Conservation (phyloP, 2,329 filamentous ascomycete species). For the Scytalidium sp. region DNA sequence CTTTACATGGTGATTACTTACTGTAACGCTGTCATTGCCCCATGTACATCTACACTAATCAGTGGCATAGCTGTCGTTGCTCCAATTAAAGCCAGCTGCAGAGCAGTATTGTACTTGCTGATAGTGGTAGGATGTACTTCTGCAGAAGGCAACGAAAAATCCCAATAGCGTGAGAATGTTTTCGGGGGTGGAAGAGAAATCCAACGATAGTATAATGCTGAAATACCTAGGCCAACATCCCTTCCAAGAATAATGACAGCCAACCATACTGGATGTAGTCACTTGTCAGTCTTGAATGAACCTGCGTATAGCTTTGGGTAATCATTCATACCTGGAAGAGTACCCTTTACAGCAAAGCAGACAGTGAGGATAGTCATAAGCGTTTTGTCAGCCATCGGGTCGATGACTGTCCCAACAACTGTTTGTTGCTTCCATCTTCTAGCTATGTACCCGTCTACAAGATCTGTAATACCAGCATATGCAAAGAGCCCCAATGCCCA, state of each 20-base stretch:
- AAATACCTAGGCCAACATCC: slow-evolving; percentile 77
- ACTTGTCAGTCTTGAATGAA: neutral
- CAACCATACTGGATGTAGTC: slow-evolving; percentile 63
- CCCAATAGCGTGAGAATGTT: slow-evolving; percentile 91
- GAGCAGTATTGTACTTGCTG: slow-evolving; percentile 89
- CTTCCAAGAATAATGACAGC: slow-evolving; percentile 87
- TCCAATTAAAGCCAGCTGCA: slow-evolving; percentile 85
- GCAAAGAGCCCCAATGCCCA: slow-evolving; percentile 83
- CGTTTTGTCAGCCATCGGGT: slow-evolving; percentile 94
- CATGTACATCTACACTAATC: slow-evolving; percentile 54
- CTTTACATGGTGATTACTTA: slow-evolving; percentile 38
- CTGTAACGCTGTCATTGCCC: slow-evolving; percentile 60
- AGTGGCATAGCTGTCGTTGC: slow-evolving; percentile 79
- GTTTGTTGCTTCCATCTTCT: slow-evolving; percentile 84
- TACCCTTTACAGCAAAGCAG: slow-evolving; percentile 78
- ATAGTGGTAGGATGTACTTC: slow-evolving; percentile 82
- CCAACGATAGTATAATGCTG: slow-evolving; percentile 94
- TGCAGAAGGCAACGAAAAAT: slow-evolving; percentile 86
- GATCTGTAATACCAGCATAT: slow-evolving; percentile 87
- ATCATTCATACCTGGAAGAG: slow-evolving; percentile 66
- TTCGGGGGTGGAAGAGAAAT: slow-evolving; percentile 92
- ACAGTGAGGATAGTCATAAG: slow-evolving; percentile 93
- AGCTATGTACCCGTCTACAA: slow-evolving; percentile 93
- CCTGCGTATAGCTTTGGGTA: neutral
- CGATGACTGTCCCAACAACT: slow-evolving; percentile 90